phyloP scores from a whole-genome alignment of 768 basidiomycete species.

The Tricholoma bakamatsutake region DNA sequence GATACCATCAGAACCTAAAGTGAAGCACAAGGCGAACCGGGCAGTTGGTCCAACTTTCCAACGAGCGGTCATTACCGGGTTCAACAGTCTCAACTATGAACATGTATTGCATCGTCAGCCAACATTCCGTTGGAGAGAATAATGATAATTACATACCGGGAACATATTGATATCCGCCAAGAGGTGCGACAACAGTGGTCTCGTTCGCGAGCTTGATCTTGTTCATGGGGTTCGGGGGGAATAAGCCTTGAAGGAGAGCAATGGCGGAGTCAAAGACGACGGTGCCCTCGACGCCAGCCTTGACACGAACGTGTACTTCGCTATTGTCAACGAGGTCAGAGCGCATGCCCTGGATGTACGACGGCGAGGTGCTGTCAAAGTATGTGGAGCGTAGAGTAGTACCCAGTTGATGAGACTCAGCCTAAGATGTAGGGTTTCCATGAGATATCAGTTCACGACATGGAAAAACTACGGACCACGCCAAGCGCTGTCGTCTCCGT shows the following conservation, averaged over 20 bases:
- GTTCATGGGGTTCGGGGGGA: slow-evolving; percentile 72
- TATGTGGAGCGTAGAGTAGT: slow-evolving; percentile 57
- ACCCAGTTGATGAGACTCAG: slow-evolving; percentile 65
- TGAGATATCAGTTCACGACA: neutral
- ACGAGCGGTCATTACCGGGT: slow-evolving; percentile 72
- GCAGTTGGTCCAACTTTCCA: slow-evolving; percentile 73
- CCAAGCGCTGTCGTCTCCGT: slow-evolving; percentile 74
- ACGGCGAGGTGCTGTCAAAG: slow-evolving; percentile 58
- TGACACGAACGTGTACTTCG: slow-evolving; percentile 72
- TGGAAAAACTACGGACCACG: slow-evolving; percentile 38
- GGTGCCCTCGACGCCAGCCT: slow-evolving; percentile 80
- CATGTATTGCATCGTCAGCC: slow-evolving; percentile 1
- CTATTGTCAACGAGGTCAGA: slow-evolving; percentile 66
- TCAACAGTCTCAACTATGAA: slow-evolving; percentile 78
- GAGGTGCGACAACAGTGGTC: slow-evolving; percentile 61
- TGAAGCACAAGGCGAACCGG: slow-evolving; percentile 27
- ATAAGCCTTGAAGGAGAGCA: slow-evolving; percentile 80
- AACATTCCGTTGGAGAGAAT: neutral
- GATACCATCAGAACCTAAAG: neutral
- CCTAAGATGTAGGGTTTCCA: slow-evolving; percentile 30
- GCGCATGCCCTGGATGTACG: slow-evolving; percentile 62
- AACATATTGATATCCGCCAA: slow-evolving; percentile 83
- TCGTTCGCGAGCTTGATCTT: slow-evolving; percentile 77
- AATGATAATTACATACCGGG: slow-evolving; percentile 41
- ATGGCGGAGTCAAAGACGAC: slow-evolving; percentile 84